Base-by-base conservation (phyloP, 768 basidiomycete genomes). In the Solioccasus polychromus region DNA sequence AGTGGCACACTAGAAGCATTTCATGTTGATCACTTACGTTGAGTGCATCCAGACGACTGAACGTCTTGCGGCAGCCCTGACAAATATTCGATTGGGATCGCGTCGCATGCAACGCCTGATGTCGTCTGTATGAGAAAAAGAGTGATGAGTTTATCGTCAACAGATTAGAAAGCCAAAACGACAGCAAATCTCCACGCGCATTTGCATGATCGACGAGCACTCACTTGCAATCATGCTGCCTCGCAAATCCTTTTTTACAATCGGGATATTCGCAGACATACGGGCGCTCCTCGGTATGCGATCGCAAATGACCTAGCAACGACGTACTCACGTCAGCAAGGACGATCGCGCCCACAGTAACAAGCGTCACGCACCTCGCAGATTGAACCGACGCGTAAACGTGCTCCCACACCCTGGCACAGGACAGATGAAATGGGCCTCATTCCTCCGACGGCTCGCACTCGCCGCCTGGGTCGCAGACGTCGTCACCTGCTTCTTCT, bases 181-280 rank as follows among this genome's bases (percentile, higher is more conserved):
- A 32, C 5, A 9, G n/a, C 9, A 9, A 6, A 19, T 26, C 18
- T 23, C 17, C 42, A 19, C 6, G 23, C 25, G 14, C 28, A 23
- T 39, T 42, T 17, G 20, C 18, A 23, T 20, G 51, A 57, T 57
- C 55, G 40, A 43, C 20, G 24, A 17, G 18, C 15, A 82, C 87
- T 62, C 60, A 88, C 85, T 96, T 96, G 88, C 92, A 95, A 63
- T 97, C 93, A 66, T 97, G 93, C 64, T 94, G 91, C 35, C 93
- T 79, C 40, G 93, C 93, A 63, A 96, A 95, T 20, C 90, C 87
- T 64, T 96, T 97, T 62, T 87, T 88, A 66, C 93, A 97, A 24
- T 92, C 92, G 11, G 90, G 88, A 79, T 88, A 93, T 48, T 90
- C 85, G 65, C 93, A 96, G 48, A 90, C 80, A 68, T 92, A 97